Evolutionary conservation across 176 grass and related monocot genomes (phyloP).

Genomic region (Carex parvula): DNA sequence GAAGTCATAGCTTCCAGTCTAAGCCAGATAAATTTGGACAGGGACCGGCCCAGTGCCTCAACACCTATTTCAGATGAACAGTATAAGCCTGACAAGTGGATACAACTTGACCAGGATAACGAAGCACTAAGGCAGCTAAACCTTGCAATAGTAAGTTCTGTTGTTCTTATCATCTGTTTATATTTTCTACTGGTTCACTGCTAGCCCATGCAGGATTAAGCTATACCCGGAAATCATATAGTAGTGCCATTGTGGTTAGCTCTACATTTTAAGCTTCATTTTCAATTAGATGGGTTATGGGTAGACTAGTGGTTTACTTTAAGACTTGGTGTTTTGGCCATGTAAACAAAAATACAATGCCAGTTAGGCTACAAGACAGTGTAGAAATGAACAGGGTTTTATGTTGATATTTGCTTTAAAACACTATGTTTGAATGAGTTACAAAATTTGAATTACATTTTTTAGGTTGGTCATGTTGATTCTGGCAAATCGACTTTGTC

Average conservation of each 20-base stretch:
- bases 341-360: background rate
- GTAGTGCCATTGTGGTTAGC: background rate
- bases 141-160: conserved; percentile 83
- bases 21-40: conserved; percentile 44
- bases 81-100: conserved; percentile 92
- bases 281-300: background rate
- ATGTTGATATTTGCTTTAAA: conserved; percentile 27
- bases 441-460: conserved; percentile 32
- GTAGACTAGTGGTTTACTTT: background rate
- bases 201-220: background rate
- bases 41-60: conserved; percentile 35
- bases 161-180: conserved; percentile 32
- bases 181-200: background rate
- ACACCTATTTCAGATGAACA: conserved; percentile 42
- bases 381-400: conserved; percentile 10
- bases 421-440: background rate
- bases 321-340: background rate
- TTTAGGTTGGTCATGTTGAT: conserved; percentile 96
- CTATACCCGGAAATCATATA: background rate
- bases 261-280: background rate
- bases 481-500: conserved; percentile 96
- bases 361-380: background rate
- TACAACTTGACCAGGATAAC: conserved; percentile 48
- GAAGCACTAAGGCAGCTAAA: conserved; percentile 68
- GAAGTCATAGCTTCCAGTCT: conserved; percentile 41